These are phyloP conservation scores for Penium margaritaceum DNA, from an alignment of 139 green algal species.

Conservation along the genomic window DNA sequence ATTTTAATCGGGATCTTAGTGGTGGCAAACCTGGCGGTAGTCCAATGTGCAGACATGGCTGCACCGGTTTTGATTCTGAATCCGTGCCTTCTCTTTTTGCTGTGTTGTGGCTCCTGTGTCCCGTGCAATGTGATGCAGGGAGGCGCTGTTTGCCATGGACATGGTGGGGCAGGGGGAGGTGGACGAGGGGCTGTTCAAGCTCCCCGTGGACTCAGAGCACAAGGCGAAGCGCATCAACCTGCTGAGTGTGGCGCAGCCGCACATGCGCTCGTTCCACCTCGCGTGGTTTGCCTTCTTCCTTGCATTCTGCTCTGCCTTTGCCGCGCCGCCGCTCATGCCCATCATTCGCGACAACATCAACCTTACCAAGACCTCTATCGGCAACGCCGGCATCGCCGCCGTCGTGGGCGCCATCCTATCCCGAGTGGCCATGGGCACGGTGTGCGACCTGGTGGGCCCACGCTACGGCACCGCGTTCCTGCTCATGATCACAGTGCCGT, in stretches of 20 bases:
- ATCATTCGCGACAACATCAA: slow-evolving; percentile 74
- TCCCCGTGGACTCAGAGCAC: slow-evolving; percentile 65
- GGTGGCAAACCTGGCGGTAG: too few species aligned
- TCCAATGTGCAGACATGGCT: slow-evolving; percentile 27
- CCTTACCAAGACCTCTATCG: slow-evolving; percentile 62
- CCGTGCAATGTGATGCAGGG: slow-evolving; percentile 82
- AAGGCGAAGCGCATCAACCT: slow-evolving; percentile 59
- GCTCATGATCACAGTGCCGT: slow-evolving; percentile 53
- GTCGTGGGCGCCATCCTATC: slow-evolving; percentile 61
- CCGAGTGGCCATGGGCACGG: slow-evolving; percentile 56
- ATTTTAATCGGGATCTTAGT: too few species aligned
- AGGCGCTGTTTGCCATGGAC: slow-evolving; percentile 71
- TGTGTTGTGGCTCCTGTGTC: slow-evolving; percentile 46
- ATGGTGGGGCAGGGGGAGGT: slow-evolving; percentile 85
- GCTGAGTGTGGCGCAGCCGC: slow-evolving; percentile 53
- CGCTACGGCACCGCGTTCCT: slow-evolving; percentile 59
- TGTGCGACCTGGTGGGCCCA: slow-evolving; percentile 73
- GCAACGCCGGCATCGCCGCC: slow-evolving; percentile 54
- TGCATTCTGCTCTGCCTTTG: slow-evolving; percentile 84
- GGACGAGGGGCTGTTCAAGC: slow-evolving; percentile 50
- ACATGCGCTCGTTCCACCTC: slow-evolving; percentile 69
- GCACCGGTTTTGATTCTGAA: slow-evolving; percentile 58
- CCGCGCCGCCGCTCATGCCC: slow-evolving; percentile 68
- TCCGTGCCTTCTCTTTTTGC: slow-evolving; percentile 73
- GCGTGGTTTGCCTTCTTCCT: slow-evolving; percentile 81